phyloP scores from a whole-genome alignment of 2,329 filamentous ascomycete species.

The Colletotrichum sp. region DNA sequence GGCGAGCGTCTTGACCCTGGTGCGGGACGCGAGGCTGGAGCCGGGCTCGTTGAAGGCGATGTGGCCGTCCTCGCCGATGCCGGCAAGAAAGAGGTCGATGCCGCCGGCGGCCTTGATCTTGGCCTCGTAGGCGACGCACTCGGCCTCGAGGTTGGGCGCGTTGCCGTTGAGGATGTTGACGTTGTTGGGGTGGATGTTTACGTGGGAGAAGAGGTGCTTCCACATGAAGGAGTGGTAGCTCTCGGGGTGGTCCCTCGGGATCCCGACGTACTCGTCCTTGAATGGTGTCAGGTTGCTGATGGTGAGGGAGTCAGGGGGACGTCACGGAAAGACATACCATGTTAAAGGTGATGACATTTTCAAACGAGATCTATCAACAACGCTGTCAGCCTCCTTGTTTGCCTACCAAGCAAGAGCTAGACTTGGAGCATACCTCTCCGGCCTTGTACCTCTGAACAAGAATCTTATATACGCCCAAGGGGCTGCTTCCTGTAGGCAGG shows the following conservation, averaged over 20 bases:
- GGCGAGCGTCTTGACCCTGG: slow-evolving; percentile 84
- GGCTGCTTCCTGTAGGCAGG: slow-evolving; percentile 82
- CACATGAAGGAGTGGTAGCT: slow-evolving; percentile 95
- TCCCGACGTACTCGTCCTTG: slow-evolving; percentile 84
- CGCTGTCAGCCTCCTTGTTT: background rate
- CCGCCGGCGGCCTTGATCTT: slow-evolving; percentile 77
- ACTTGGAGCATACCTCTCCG: slow-evolving; percentile 50
- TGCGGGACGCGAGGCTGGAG: slow-evolving; percentile 77
- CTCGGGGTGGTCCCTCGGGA: slow-evolving; percentile 82
- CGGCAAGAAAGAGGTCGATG: slow-evolving; percentile 85
- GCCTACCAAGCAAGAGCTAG: background rate
- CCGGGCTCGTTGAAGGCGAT: slow-evolving; percentile 93
- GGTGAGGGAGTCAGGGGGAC: background rate
- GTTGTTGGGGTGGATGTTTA: slow-evolving; percentile 81
- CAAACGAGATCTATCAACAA: slow-evolving; percentile 72
- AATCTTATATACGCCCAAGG: slow-evolving; percentile 77
- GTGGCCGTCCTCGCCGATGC: slow-evolving; percentile 85
- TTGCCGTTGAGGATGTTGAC: slow-evolving; percentile 88
- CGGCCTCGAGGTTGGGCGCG: slow-evolving; percentile 73
- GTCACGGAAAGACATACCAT: slow-evolving; percentile 62
- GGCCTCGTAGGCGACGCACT: slow-evolving; percentile 81
- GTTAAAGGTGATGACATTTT: slow-evolving; percentile 90
- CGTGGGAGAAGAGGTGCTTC: slow-evolving; percentile 86
- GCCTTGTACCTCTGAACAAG: slow-evolving; percentile 75
- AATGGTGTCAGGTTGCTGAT: slow-evolving; percentile 1